Conservation (phyloP, 306 rosid genomes). For the Dicorynia guianensis region DNA sequence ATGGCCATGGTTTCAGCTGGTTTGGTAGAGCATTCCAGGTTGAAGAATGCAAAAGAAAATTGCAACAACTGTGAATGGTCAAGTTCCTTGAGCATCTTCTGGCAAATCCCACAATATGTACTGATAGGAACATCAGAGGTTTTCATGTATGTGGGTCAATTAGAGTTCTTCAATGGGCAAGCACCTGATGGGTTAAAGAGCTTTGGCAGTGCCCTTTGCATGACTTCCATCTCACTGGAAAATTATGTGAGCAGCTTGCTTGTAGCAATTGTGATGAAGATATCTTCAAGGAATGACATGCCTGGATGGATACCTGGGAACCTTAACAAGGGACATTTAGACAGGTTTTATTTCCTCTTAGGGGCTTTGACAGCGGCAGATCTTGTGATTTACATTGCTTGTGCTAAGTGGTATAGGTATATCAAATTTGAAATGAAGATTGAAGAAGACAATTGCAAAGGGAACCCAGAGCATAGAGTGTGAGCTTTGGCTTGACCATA, state of each 20-base stretch:
- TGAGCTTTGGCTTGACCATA: neutral
- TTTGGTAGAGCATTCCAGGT: slow-evolving; percentile 60
- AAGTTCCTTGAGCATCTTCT: slow-evolving; percentile 70
- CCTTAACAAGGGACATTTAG: slow-evolving; percentile 75
- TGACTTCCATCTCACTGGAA: slow-evolving; percentile 83
- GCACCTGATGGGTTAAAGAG: slow-evolving; percentile 85
- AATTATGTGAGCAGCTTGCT: slow-evolving; percentile 76
- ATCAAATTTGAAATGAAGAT: slow-evolving; percentile 62
- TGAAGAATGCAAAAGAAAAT: slow-evolving; percentile 44
- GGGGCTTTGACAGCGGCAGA: slow-evolving; percentile 72
- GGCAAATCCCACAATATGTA: slow-evolving; percentile 81
- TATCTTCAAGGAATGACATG: slow-evolving; percentile 56
- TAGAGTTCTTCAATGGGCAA: slow-evolving; percentile 81
- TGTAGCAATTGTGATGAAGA: slow-evolving; percentile 77
- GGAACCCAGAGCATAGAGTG: slow-evolving; percentile 25
- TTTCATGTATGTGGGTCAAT: slow-evolving; percentile 83
- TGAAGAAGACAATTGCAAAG: slow-evolving; percentile 17
- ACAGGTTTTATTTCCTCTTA: slow-evolving; percentile 72
- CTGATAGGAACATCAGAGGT: slow-evolving; percentile 85
- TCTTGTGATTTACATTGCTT: slow-evolving; percentile 52
- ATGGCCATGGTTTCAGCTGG: slow-evolving; percentile 77
- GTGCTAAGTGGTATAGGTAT: slow-evolving; percentile 81
- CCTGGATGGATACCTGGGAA: slow-evolving; percentile 87
- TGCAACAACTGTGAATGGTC: slow-evolving; percentile 50
- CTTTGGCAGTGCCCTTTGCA: slow-evolving; percentile 86